A percentile compares a stretch with the other conserved stretches of the same genome.
Conservation (phyloP, 1,284 basidiomycete species). For the Leccinum pachyderme region DNA sequence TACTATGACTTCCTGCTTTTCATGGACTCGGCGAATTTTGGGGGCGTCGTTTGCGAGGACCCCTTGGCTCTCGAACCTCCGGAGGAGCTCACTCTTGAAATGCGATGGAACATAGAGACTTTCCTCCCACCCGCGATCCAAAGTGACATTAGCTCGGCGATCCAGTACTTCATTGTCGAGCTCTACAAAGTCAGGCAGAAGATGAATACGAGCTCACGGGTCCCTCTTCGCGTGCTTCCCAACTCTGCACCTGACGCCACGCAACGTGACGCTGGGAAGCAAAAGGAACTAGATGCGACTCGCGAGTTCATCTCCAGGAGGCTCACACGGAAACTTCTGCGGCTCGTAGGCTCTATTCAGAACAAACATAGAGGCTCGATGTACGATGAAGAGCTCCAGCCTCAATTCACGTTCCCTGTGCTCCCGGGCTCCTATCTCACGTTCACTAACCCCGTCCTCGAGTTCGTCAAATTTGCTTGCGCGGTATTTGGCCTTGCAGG, state of each 20-base stretch:
- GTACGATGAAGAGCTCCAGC: constrained; percentile 56
- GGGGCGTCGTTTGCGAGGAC: constrained; percentile 84
- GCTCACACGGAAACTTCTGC: constrained; percentile 82
- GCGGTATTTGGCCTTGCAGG: constrained; percentile 79
- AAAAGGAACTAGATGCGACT: constrained; percentile 67
- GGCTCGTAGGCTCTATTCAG: constrained; percentile 67
- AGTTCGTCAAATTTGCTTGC: constrained; percentile 88
- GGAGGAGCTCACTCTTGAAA: constrained; percentile 71
- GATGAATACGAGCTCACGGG: constrained; percentile 55
- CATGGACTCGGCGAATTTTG: constrained; percentile 95
- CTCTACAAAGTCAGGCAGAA: constrained; percentile 80
- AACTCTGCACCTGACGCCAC: constrained; percentile 65
- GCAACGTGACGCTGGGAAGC: constrained; percentile 65
- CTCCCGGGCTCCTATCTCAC: constrained; percentile 85
- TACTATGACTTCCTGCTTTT: constrained; percentile 96
- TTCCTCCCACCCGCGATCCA: constrained; percentile 90
- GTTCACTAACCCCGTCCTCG: constrained; percentile 77
- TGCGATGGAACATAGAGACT: constrained; percentile 93
- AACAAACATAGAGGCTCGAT: constrained; percentile 62
- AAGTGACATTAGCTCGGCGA: constrained; percentile 69
- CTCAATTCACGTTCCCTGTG: constrained; percentile 76
- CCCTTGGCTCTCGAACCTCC: constrained; percentile 67
- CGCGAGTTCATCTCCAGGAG: constrained; percentile 77
- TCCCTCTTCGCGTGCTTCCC: constrained; percentile 74
- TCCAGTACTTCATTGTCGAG: constrained; percentile 87